Evolutionary conservation across 345 rosid species (phyloP).

Genomic region (Eucalyptus viminalis): DNA sequence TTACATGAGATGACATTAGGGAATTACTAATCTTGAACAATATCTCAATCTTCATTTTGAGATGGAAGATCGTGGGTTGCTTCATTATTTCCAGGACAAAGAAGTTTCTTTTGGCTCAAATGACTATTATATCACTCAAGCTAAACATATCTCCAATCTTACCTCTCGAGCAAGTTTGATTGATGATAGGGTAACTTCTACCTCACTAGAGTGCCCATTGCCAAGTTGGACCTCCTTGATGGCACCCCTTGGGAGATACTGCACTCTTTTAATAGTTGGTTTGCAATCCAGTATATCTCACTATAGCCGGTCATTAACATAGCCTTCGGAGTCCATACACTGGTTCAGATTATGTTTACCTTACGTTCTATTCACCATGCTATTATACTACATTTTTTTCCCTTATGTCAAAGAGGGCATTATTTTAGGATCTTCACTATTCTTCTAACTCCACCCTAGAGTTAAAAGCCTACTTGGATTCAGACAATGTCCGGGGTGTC

Average conservation of each 20-base stretch:
- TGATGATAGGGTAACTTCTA: neutral
- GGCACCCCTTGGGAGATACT: neutral
- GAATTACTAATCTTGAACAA: neutral
- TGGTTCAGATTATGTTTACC: neutral
- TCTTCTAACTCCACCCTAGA: neutral
- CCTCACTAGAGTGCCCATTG: neutral
- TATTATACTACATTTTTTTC: neutral
- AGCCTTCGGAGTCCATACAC: neutral
- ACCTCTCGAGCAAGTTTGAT: neutral
- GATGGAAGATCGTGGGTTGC: neutral
- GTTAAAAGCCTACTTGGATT: neutral
- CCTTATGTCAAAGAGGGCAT: neutral
- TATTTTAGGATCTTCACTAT: neutral
- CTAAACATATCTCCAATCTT: neutral
- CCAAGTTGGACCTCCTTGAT: neutral
- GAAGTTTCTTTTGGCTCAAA: neutral
- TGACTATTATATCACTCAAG: neutral
- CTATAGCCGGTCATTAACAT: neutral
- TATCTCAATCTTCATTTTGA: neutral
- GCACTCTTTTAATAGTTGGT: neutral
- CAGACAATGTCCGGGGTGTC: neutral
- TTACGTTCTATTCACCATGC: neutral
- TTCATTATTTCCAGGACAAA: neutral
- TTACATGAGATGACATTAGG: neutral
- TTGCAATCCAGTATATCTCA: neutral